Evolutionary conservation across 345 rosid genomes (phyloP), one percentile per base, ranked within the genome.

Genomic region (Ceriops decandra): DNA sequence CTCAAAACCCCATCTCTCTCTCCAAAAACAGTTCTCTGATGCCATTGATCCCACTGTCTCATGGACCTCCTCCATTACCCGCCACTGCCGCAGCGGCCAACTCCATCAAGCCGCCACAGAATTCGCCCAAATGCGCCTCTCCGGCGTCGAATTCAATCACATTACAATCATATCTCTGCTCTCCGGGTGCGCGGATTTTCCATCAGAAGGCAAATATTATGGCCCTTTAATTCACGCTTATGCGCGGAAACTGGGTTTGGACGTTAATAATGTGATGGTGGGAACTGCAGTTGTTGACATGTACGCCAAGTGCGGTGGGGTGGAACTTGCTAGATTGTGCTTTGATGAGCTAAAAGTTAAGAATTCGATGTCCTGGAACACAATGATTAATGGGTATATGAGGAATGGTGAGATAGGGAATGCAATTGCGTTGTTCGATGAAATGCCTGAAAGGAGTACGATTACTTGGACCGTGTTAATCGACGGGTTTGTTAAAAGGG

Each of bases 1-100:
- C 51, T 36, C 72, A 28, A 73, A 64, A 8, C 76, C 60, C 6
- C 63, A 67, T 62, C 31, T 76, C 36, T 59, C 68, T 67, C 22
- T 24, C 22, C 61, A 67, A 61, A 72, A 59, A 57, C 54, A 68
- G 35, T 31, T 56, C 57, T 59, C 65, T 24, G 60, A 71, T 31
- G 63, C 73, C 52, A 4, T 60, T 15, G 83, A 82, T 27, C 73
- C 77, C 46, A 69, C 59, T 7, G 82, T 90, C 72, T 79, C 78
- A 77, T 90, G 92, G 91, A 92, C 95, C 62, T 82, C 87, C 66
- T 86, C 92, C 54, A 84, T 90, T 62, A 79, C 90, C 63, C 86
- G 84, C 62, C 84, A 63, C 74, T 80, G 92, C 79, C 87, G 86
- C 68, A 70, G 64, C 22, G 90, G 98, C 66, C 85, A 67, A 8